Conservation (phyloP, 306 rosid genomes). For the Quercus berberidifolia region DNA sequence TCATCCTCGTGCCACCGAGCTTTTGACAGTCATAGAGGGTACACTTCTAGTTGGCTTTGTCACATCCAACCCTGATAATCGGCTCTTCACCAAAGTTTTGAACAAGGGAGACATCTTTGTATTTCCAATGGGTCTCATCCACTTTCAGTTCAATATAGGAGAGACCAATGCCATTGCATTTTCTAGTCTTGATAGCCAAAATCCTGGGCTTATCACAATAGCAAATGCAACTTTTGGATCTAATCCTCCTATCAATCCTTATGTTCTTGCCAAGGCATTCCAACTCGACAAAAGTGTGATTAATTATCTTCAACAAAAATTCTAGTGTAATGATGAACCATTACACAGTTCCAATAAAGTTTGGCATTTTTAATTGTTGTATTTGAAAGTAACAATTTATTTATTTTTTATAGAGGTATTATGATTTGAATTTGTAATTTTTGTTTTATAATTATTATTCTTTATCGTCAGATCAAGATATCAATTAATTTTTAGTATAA, state of each 20-base stretch:
- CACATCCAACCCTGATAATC: too few species aligned
- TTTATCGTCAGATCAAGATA: too few species aligned
- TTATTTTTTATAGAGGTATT: too few species aligned
- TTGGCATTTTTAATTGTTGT: background rate
- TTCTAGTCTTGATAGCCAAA: background rate
- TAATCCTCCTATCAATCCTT: background rate
- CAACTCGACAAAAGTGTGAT: background rate
- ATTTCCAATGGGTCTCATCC: background rate
- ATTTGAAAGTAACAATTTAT: too few species aligned
- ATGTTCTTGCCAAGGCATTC: background rate
- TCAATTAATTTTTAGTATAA: too few species aligned
- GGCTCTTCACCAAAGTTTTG: too few species aligned
- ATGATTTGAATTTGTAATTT: too few species aligned
- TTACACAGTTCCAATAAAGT: background rate
- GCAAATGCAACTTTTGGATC: background rate
- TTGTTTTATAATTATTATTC: too few species aligned
- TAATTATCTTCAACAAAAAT: background rate
- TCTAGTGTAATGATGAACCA: background rate
- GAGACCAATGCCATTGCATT: background rate
- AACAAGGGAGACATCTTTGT: background rate
- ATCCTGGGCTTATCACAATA: background rate
- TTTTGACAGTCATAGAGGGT: too few species aligned
- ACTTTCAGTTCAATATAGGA: background rate
- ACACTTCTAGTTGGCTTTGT: too few species aligned
- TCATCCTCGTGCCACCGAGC: too few species aligned